A percentile compares a stretch with the other conserved stretches of the same genome.
These are phyloP conservation scores for Blastomyces gilchristii DNA, from an alignment of 2,329 filamentous ascomycete genomes.

Conservation along the genomic window DNA sequence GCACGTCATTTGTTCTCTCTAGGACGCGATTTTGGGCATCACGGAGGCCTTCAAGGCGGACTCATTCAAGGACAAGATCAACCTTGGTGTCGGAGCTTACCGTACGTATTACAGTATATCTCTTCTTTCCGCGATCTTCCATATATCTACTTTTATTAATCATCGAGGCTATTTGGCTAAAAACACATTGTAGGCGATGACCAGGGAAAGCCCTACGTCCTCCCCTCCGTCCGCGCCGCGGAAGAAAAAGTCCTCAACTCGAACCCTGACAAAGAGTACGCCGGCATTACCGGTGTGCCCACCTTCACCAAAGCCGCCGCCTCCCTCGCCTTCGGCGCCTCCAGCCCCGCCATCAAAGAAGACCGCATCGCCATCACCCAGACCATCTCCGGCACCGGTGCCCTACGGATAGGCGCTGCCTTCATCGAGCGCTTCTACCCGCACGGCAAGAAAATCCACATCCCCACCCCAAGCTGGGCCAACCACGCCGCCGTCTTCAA, in stretches of 20 bases:
- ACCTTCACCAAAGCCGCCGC: conserved; percentile 89
- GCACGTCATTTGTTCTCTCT: no score
- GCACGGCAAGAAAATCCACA: conserved; percentile 87
- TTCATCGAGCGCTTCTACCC: conserved; percentile 91
- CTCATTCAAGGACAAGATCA: conserved; percentile 89
- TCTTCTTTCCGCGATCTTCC: no score
- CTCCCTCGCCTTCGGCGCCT: conserved; percentile 76
- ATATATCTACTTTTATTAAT: no score
- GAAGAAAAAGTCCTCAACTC: conserved; percentile 75
- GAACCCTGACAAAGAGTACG: conserved; percentile 91
- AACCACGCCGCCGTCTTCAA: conserved; percentile 97
- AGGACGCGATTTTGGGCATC: conserved; percentile 48
- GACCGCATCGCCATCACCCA: conserved; percentile 83
- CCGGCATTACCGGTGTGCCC: conserved; percentile 90
- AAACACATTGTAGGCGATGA: conserved; percentile 53
- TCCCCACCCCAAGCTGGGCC: conserved; percentile 92
- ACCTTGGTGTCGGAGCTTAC: conserved; percentile 96
- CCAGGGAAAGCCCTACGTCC: conserved; percentile 93
- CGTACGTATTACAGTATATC: conserved; percentile 40
- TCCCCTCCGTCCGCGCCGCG: conserved; percentile 81
- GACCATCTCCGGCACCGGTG: conserved; percentile 95
- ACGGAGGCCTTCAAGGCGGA: conserved; percentile 99
- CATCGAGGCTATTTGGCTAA: background rate
- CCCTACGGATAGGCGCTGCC: conserved; percentile 84
- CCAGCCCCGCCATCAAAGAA: conserved; percentile 63